Base-by-base conservation (phyloP, 805 yeast species). In the Cyberlindnera americana region DNA sequence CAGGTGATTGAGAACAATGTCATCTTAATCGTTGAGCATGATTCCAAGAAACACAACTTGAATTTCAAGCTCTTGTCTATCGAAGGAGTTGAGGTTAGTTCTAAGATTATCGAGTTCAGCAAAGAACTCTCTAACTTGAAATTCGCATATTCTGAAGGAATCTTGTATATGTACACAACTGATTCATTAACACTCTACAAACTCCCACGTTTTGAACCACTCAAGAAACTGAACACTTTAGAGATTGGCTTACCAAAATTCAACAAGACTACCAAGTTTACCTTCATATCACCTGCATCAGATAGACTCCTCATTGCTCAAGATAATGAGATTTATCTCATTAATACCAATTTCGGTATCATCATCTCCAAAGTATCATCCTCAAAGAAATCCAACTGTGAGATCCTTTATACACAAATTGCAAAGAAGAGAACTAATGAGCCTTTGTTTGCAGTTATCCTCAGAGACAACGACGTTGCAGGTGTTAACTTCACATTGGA, bases 401-500 rank as follows among this genome's bases (percentile, higher is more conserved):
- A 51, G 23, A 37, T 53, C 6, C 32, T 51, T 5, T 37, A 19
- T 24, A 29, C 47, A 8, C 46, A 43, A 34, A 40, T 23, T 29
- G 26, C 32, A 15, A 45, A 40, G 35, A 31, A 35, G n/a, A 41
- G 32, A 10, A 31, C 33, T 17, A 18, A 40, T 1, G 27, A 21
- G 6, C 34, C 4, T 22, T 24, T 51, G 5, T 55, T 56, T 34
- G 50, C 45, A 23, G 43, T 48, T 14, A 30, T 53, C 4, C 33
- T 49, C 14, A 43, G 40, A 27, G 55, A 50, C 6, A 14, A 41
- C 8, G 61, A 53, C 22, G 31, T 61, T 8, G 46, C 53, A 6
- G 67, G 59, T 9, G 27, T 63, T 10, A 62, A 62, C 25, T 57
- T 81, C 27, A 76, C 81, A 44, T 76, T 79, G 25, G 95, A 93